A percentile compares a stretch with the other conserved stretches of the same genome.
These are phyloP conservation scores for Podila clonocystis DNA, from an alignment of 192 early-diverging fungal species.

Conservation along the genomic window DNA sequence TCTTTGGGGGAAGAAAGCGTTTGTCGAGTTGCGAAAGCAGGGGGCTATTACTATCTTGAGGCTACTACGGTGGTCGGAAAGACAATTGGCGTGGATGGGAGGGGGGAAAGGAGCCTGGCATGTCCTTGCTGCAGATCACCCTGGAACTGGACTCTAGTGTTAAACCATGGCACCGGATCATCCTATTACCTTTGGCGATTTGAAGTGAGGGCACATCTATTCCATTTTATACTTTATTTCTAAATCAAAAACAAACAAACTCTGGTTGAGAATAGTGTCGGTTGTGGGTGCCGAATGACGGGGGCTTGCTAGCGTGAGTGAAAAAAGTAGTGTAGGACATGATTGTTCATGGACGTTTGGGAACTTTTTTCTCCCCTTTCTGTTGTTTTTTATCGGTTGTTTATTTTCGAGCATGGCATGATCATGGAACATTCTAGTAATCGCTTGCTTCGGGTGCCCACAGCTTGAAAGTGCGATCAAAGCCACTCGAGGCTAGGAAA, in stretches of 20 bases:
- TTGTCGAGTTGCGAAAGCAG: not conserved
- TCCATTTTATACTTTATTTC: not conserved
- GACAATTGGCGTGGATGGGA: not conserved
- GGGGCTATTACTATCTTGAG: not conserved
- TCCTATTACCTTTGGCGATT: constrained; percentile 54
- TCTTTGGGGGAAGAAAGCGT: not conserved
- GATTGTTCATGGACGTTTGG: too few species aligned
- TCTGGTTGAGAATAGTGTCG: not conserved
- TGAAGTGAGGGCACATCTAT: constrained; percentile 45
- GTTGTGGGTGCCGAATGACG: too few species aligned
- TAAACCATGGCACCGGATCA: constrained; percentile 45
- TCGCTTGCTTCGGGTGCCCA: constrained; percentile 69
- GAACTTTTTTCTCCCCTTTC: not conserved
- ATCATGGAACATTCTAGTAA: constrained; percentile 13
- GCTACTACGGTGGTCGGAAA: not conserved
- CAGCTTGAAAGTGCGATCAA: constrained; percentile 96
- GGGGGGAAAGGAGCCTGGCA: constrained; percentile 50
- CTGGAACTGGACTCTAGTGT: constrained; percentile 51
- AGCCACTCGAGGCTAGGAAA: constrained; percentile 87
- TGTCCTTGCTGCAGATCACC: constrained; percentile 47
- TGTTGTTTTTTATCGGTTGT: not conserved
- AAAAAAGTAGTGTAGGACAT: too few species aligned
- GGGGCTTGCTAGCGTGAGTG: too few species aligned
- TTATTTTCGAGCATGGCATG: not conserved
- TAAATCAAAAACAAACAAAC: constrained; percentile 10